Percentiles rank a stretch among this genome's conserved stretches.
Conservation (phyloP, 2,329 filamentous ascomycete genomes). For the Phaeosphaeriaceae sp. region DNA sequence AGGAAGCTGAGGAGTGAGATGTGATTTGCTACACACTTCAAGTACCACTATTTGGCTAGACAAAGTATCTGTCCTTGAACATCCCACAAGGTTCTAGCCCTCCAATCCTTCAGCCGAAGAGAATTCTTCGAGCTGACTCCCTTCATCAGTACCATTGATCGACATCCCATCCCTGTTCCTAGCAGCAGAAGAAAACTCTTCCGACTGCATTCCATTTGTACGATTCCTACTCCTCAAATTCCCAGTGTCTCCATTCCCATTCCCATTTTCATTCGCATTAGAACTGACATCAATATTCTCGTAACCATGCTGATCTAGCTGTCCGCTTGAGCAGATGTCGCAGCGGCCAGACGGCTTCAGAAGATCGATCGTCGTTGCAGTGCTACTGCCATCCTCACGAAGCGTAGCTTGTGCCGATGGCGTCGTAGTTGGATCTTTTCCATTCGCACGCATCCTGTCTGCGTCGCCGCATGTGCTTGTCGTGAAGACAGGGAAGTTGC, state of each 20-base stretch:
- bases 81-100: background rate
- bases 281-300: background rate
- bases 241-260: background rate
- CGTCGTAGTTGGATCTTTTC: background rate
- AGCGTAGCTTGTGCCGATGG: background rate
- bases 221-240: background rate
- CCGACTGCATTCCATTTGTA: background rate
- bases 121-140: background rate
- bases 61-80: background rate
- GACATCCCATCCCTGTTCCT: background rate
- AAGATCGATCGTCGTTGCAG: background rate
- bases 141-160: background rate
- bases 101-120: background rate
- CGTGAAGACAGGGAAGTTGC: background rate
- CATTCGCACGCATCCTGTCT: background rate
- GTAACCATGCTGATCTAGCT: slow-evolving; percentile 6
- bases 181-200: background rate
- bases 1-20: background rate
- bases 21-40: background rate
- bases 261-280: background rate
- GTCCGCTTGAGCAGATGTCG: slow-evolving; percentile 2
- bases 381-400: background rate
- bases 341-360: background rate
- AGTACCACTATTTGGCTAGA: background rate
- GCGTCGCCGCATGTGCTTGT: background rate